These are phyloP conservation scores for Nicotiana knightiana DNA, from an alignment of 257 asterid genomes.

Conservation along the genomic window DNA sequence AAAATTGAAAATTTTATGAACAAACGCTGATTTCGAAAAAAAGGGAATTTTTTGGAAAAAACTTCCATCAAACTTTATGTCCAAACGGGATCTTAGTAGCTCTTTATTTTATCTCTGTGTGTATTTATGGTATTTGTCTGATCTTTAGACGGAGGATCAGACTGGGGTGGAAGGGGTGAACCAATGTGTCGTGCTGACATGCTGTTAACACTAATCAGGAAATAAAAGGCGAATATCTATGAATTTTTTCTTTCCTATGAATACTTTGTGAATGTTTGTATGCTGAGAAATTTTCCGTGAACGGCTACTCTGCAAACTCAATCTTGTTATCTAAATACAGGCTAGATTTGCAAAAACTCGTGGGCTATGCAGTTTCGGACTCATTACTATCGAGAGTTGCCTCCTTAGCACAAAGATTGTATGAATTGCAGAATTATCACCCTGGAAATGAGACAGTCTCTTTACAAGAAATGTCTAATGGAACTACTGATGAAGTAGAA, in stretches of 20 bases:
- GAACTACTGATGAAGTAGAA: conserved; percentile 46
- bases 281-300: background rate
- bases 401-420: conserved; percentile 57
- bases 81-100: background rate
- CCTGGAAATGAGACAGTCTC: conserved; percentile 28
- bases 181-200: background rate
- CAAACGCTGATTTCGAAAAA: too few relatives aligned
- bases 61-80: too few relatives aligned
- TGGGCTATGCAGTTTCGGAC: conserved; percentile 54
- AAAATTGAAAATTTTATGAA: too few relatives aligned
- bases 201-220: background rate
- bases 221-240: background rate
- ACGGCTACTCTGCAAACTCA: background rate
- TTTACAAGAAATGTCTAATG: conserved; percentile 35
- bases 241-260: background rate
- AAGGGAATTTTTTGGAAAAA: too few relatives aligned
- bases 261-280: background rate
- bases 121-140: background rate
- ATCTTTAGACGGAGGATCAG: background rate
- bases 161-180: background rate
- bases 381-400: conserved; percentile 50
- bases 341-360: conserved; percentile 68
- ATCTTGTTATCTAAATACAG: conserved; percentile 26
- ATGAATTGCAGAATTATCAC: conserved; percentile 44
- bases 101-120: background rate